phyloP scores from a whole-genome alignment of 2,329 filamentous ascomycete species.

The Trichoderma sp. region DNA sequence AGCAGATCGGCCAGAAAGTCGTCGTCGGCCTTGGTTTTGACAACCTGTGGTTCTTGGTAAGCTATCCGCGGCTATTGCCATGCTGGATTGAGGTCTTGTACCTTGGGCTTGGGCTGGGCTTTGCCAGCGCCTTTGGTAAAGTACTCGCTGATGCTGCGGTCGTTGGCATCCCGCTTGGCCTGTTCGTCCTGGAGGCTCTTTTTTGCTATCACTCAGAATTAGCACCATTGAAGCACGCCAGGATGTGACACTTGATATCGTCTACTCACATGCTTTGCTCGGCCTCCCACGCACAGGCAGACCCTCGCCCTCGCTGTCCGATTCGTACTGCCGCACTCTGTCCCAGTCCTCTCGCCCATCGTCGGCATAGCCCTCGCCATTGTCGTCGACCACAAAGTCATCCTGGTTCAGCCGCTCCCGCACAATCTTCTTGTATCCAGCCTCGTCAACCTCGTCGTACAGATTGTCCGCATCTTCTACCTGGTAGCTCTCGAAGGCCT shows the following conservation, averaged over 20 bases:
- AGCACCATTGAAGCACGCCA: background rate
- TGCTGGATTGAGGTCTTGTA: slow-evolving; percentile 40
- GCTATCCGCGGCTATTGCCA: background rate
- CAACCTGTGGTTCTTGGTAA: slow-evolving; percentile 51
- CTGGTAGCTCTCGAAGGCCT: slow-evolving; percentile 83
- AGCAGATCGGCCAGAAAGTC: slow-evolving; percentile 84
- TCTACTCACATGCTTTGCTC: slow-evolving; percentile 52
- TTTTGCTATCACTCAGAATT: slow-evolving; percentile 60
- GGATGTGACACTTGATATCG: background rate
- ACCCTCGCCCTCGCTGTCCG: slow-evolving; percentile 64
- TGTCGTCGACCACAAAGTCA: slow-evolving; percentile 98
- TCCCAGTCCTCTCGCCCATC: slow-evolving; percentile 96
- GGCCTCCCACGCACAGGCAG: slow-evolving; percentile 47
- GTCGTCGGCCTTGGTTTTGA: slow-evolving; percentile 83
- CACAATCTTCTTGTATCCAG: slow-evolving; percentile 95
- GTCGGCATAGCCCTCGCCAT: slow-evolving; percentile 94
- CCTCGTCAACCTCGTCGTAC: slow-evolving; percentile 96
- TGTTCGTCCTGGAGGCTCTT: slow-evolving; percentile 85
- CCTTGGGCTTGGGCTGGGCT: slow-evolving; percentile 77
- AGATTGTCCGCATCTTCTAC: slow-evolving; percentile 80
- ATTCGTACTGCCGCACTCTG: slow-evolving; percentile 66
- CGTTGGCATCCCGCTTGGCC: slow-evolving; percentile 80
- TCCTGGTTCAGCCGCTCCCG: slow-evolving; percentile 86
- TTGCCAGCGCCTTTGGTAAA: slow-evolving; percentile 76
- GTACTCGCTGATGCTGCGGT: slow-evolving; percentile 91